These are phyloP conservation scores for Colletotrichum destructivum DNA, from an alignment of 2,329 filamentous ascomycete species.

Conservation along the genomic window DNA sequence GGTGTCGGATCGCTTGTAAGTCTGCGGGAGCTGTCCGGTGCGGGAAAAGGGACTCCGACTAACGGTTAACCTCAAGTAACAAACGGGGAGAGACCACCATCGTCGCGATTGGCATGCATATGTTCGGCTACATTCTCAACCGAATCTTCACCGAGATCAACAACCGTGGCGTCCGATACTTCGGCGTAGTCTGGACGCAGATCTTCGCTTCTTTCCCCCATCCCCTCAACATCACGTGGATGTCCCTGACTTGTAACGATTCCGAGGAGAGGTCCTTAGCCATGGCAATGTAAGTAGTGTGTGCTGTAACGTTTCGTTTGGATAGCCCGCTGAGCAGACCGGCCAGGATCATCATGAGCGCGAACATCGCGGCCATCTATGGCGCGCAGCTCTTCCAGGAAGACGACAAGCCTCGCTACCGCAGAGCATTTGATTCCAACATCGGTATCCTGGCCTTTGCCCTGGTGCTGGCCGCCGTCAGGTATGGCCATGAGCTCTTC, in stretches of 20 bases:
- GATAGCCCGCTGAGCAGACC: neutral
- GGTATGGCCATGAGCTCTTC: slow-evolving; percentile 59
- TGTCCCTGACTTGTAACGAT: slow-evolving; percentile 69
- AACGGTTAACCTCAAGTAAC: slow-evolving; percentile 46
- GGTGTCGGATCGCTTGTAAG: slow-evolving; percentile 67
- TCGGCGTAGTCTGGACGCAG: slow-evolving; percentile 70
- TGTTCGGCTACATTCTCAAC: slow-evolving; percentile 69
- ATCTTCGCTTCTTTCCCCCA: slow-evolving; percentile 69
- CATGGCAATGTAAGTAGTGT: slow-evolving; percentile 66
- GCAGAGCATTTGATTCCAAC: slow-evolving; percentile 63
- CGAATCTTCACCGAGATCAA: slow-evolving; percentile 64
- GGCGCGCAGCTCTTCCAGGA: slow-evolving; percentile 72
- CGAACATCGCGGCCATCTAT: slow-evolving; percentile 73
- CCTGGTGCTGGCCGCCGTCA: slow-evolving; percentile 55
- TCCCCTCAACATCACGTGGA: slow-evolving; percentile 73
- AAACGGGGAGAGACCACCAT: slow-evolving; percentile 68
- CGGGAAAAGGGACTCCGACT: neutral
- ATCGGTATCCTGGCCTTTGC: slow-evolving; percentile 62
- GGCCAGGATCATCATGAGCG: slow-evolving; percentile 70
- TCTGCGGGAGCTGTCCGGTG: slow-evolving; percentile 16
- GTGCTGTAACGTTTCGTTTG: neutral
- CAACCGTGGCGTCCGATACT: slow-evolving; percentile 62
- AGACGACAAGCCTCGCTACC: slow-evolving; percentile 67
- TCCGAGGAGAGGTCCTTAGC: slow-evolving; percentile 72
- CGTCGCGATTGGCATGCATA: slow-evolving; percentile 60